Base-by-base conservation (phyloP, 2,329 filamentous ascomycete genomes). In the Rutstroemia sydowiana region DNA sequence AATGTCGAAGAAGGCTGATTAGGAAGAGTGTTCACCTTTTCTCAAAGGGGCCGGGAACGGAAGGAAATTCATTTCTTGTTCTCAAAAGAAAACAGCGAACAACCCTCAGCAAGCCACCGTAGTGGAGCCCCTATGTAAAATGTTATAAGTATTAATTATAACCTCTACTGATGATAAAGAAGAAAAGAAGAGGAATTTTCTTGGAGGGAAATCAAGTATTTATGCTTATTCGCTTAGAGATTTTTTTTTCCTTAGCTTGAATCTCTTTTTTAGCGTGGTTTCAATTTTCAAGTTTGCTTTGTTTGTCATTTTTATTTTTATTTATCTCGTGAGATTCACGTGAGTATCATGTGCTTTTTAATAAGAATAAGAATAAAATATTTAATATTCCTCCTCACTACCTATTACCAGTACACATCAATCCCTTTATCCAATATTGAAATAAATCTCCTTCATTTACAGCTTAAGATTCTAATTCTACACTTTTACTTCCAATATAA, bases 21-120 rank as follows among this genome's bases (percentile, higher is more conserved):
- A 68, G 68, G 70, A 70, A 71, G 68, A 69, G 66, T 63, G 63
- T 63, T 68, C 61, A 61, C 65, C 60, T 62, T 70, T 62, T 51
- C 49, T 71, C 68, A 57, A 68, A 61, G 64, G 63, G 61, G 65
- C 68, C 69, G 70, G 70, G 69, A 72, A 71, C 69, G 69, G 69
- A 69, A 65, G 66, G 61, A 65, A 60, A 66, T 57, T 63, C 68
- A 71, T 61, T 44, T 55, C 56, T 50, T 49, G 55, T 43, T 45
- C 55, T 51, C 31, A 47, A 59, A 48, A 39, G 36, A 47, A 40
- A 53, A 55, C 53, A 53, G 51, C 44, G 63, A 62, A 64, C 63
- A 63, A 68, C 66, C 65, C 68, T 67, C 67, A 70, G 68, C 68
- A 69, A 67, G 68, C 65, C 65, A 61, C 68, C 65, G 64, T 65